These are phyloP conservation scores for Tricholoma bakamatsutake DNA, from an alignment of 768 basidiomycete genomes.

Conservation along the genomic window DNA sequence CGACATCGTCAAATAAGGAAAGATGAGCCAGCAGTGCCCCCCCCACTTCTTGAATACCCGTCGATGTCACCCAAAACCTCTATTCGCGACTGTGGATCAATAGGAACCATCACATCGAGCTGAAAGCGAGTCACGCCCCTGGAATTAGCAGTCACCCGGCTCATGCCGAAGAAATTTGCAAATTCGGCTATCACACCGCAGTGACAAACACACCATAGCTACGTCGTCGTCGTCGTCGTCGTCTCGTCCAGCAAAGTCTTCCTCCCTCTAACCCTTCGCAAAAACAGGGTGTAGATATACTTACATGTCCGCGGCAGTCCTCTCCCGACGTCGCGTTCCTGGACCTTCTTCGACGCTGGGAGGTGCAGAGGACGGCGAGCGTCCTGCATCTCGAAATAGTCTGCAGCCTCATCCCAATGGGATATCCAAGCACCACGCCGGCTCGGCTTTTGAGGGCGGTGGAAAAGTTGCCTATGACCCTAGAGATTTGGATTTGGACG, in stretches of 20 bases:
- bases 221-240: not conserved
- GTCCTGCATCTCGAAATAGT: slow-evolving; percentile 15
- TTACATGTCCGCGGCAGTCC: slow-evolving; percentile 44
- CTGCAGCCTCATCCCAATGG: slow-evolving; percentile 11
- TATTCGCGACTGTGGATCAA: too few relatives aligned
- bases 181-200: not conserved
- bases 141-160: not conserved
- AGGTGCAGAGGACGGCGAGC: slow-evolving; percentile 29
- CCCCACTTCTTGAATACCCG: too few relatives aligned
- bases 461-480: slow-evolving; percentile 92
- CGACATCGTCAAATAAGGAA: too few relatives aligned
- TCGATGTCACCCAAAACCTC: too few relatives aligned
- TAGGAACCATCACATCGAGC: too few relatives aligned
- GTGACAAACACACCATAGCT: not conserved
- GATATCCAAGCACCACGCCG: slow-evolving; percentile 59
- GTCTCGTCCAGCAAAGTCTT: not conserved
- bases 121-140: too few relatives aligned
- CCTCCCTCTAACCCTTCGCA: not conserved
- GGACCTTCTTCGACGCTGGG: slow-evolving; percentile 25
- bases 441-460: slow-evolving; percentile 81
- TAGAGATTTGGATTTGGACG: slow-evolving; percentile 71
- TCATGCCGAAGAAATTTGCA: not conserved
- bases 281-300: not conserved
- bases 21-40: too few relatives aligned
- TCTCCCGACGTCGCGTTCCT: slow-evolving; percentile 54